Conservation (phyloP, 2,329 filamentous ascomycete genomes). For the Sclerotinia subarctica region DNA sequence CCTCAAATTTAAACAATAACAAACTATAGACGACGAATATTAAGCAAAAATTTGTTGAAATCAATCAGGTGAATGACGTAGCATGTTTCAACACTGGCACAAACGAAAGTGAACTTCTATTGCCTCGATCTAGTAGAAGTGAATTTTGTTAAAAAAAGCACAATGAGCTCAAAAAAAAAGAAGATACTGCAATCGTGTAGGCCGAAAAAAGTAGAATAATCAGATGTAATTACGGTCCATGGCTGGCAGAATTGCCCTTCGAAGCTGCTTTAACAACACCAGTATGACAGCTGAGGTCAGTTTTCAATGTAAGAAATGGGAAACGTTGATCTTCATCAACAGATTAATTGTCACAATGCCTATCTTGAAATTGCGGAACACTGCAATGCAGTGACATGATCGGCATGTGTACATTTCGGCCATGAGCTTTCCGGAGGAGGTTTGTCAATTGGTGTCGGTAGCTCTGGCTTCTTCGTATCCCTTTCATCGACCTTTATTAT, state of each 20-base stretch:
- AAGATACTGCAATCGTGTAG: background rate
- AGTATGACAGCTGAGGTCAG: background rate
- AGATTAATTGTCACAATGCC: background rate
- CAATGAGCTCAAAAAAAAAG: background rate
- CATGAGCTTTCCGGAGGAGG: background rate
- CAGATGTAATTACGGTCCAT: background rate
- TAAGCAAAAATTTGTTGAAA: background rate
- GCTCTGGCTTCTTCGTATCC: background rate
- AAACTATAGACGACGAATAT: background rate
- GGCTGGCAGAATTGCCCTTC: background rate
- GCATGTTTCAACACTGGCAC: background rate
- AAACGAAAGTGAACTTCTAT: background rate
- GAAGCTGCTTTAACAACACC: background rate
- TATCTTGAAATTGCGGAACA: too few relatives aligned
- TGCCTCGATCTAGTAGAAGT: background rate
- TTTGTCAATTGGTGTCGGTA: background rate
- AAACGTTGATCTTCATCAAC: background rate
- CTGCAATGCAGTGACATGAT: background rate
- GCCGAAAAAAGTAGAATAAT: background rate
- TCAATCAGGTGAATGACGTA: background rate
- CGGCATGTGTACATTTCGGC: background rate
- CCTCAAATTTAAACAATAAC: too few relatives aligned
- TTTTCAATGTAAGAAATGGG: background rate
- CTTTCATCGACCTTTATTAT: background rate
- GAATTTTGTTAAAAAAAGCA: background rate